These are phyloP conservation scores for Lineolata rhizophorae DNA, from an alignment of 495 filamentous ascomycete genomes.

Conservation along the genomic window DNA sequence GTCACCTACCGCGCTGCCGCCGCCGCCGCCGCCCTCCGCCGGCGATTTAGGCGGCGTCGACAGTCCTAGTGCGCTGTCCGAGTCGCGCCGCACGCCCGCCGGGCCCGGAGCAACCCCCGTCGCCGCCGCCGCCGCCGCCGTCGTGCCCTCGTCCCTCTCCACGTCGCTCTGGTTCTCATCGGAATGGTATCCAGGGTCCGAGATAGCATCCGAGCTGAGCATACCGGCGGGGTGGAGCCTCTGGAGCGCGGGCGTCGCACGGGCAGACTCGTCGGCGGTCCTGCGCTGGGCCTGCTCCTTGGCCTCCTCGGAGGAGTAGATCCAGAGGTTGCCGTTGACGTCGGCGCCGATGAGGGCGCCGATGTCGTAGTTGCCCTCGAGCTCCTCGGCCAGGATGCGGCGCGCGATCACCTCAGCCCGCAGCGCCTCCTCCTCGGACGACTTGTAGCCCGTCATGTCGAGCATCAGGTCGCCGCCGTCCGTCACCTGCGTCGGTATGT, in stretches of 20 bases:
- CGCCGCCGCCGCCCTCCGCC: no score
- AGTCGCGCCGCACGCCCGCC: constrained; percentile 13
- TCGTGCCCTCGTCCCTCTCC: constrained; percentile 13
- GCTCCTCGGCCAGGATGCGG: constrained; percentile 85
- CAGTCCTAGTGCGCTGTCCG: constrained; percentile 33
- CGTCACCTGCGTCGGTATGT: constrained; percentile 79
- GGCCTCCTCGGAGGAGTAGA: constrained; percentile 92
- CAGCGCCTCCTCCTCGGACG: constrained; percentile 73
- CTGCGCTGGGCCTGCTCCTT: constrained; percentile 49
- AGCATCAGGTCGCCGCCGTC: constrained; percentile 94
- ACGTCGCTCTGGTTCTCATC: constrained; percentile 35
- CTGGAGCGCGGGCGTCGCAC: no score
- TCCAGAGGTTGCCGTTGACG: constrained; percentile 92
- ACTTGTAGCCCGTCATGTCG: constrained; percentile 94
- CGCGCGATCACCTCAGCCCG: constrained; percentile 81
- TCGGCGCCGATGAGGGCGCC: constrained; percentile 87
- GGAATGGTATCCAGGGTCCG: constrained; percentile 87
- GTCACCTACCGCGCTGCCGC: no score
- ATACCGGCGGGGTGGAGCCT: constrained; percentile 29
- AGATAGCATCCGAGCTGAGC: constrained; percentile 48
- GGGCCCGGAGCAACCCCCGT: constrained; percentile 3
- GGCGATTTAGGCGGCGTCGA: constrained; percentile 42
- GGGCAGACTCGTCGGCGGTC: constrained; percentile 11
- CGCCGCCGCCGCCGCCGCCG: constrained; percentile 5
- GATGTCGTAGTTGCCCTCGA: constrained; percentile 91